Evolutionary conservation across 176 grass and related monocot genomes (phyloP).

Genomic region (Olyra latifolia): DNA sequence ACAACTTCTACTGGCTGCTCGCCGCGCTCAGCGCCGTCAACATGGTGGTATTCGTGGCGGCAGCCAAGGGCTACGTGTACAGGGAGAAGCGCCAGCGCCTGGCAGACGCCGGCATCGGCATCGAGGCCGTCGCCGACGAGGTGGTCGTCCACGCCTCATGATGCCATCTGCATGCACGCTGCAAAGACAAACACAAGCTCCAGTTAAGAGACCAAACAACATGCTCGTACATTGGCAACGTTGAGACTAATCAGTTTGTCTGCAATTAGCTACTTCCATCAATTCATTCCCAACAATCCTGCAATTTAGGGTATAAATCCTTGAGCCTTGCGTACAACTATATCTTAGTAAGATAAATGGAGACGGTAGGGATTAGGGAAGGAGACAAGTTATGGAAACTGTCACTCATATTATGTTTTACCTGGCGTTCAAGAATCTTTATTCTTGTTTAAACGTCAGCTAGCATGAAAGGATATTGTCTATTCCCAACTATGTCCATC

Average conservation of each 20-base stretch:
- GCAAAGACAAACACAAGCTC: neutral
- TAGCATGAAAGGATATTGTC: constrained; percentile 52
- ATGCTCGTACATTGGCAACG: neutral
- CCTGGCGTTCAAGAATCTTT: constrained; percentile 62
- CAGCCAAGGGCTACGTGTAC: constrained; percentile 66
- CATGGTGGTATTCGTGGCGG: constrained; percentile 29
- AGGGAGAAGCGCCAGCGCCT: constrained; percentile 73
- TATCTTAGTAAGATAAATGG: constrained; percentile 30
- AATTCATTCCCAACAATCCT: neutral
- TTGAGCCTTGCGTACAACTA: constrained; percentile 47
- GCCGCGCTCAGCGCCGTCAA: constrained; percentile 44
- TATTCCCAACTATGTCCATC: constrained; percentile 55
- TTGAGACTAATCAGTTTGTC: neutral
- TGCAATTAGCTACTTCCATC: neutral
- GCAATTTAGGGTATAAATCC: too few species aligned
- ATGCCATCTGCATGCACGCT: too few species aligned
- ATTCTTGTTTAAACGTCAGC: constrained; percentile 57
- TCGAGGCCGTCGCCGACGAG: neutral
- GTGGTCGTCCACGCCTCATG: constrained; percentile 12
- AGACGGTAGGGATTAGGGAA: neutral
- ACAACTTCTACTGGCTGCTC: constrained; percentile 88
- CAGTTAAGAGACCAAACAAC: neutral
- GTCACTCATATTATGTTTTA: constrained; percentile 16
- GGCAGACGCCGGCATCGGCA: constrained; percentile 13
- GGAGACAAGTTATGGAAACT: neutral